These are phyloP conservation scores for Xylariaceae sp. DNA, from an alignment of 2,329 filamentous ascomycete species.

Conservation along the genomic window DNA sequence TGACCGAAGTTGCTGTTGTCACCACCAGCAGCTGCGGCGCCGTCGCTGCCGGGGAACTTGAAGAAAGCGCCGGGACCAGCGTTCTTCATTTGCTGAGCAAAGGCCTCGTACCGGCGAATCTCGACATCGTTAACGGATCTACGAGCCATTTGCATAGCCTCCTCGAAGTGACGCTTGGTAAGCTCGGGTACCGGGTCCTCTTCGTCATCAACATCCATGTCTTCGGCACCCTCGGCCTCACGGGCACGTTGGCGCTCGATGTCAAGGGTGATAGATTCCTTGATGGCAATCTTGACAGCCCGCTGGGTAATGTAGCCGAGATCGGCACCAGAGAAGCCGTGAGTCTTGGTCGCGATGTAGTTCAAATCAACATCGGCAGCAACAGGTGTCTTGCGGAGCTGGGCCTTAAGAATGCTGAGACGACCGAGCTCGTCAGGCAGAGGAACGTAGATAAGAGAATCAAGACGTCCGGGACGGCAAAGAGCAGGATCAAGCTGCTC, in stretches of 20 bases:
- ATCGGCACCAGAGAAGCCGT: conserved; percentile 99
- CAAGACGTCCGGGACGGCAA: conserved; percentile 96
- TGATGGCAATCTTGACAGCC: conserved; percentile 98
- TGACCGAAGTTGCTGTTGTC: conserved; percentile 66
- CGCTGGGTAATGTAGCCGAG: conserved; percentile 98
- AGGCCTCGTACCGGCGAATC: conserved; percentile 96
- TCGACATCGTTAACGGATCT: conserved; percentile 94
- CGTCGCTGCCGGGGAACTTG: conserved; percentile 80
- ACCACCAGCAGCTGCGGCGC: conserved; percentile 62
- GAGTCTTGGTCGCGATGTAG: conserved; percentile 93
- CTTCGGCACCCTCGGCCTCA: conserved; percentile 81
- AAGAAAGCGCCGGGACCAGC: conserved; percentile 93
- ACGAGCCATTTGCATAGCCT: conserved; percentile 93
- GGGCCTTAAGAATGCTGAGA: conserved; percentile 84
- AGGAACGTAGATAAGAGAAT: conserved; percentile 97
- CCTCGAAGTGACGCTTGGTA: conserved; percentile 95
- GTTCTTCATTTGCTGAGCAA: conserved; percentile 99
- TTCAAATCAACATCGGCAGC: conserved; percentile 78
- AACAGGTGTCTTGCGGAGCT: conserved; percentile 97
- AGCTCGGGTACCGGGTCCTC: conserved; percentile 93
- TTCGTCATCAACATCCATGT: conserved; percentile 77
- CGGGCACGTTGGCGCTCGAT: conserved; percentile 88
- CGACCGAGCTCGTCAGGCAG: conserved; percentile 89
- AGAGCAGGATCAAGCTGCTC: conserved; percentile 98
- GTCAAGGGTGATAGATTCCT: conserved; percentile 83